Evolutionary conservation across 31 red algal genomes (phyloP).

Genomic region (Bonnemaisonia californica): DNA sequence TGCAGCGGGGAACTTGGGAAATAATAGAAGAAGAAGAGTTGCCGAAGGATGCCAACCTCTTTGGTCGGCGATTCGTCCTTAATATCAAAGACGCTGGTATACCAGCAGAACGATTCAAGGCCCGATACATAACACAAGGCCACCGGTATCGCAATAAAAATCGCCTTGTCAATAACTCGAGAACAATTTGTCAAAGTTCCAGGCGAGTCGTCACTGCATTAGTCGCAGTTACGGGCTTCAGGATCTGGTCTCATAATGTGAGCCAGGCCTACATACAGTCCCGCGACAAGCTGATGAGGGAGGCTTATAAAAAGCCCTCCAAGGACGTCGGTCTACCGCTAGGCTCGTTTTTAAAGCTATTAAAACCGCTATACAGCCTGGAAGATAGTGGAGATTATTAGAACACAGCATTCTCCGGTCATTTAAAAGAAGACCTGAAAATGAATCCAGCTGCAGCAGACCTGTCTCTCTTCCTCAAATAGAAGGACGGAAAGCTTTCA

Average conservation of each 20-base stretch:
- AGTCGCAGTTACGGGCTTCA: not conserved
- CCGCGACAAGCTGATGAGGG: too few relatives aligned
- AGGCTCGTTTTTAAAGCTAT: too few relatives aligned
- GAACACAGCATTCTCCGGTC: too few relatives aligned
- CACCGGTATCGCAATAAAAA: slow-evolving; percentile 14
- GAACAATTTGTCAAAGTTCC: slow-evolving; percentile 5
- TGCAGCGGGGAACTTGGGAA: slow-evolving; percentile 14
- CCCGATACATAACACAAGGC: slow-evolving; percentile 35
- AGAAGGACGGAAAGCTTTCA: too few relatives aligned
- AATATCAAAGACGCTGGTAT: slow-evolving; percentile 19
- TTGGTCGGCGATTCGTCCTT: slow-evolving; percentile 33
- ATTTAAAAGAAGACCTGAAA: too few relatives aligned
- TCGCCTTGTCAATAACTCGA: slow-evolving; percentile 12
- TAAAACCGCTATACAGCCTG: too few relatives aligned
- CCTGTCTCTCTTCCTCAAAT: too few relatives aligned
- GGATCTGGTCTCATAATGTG: not conserved
- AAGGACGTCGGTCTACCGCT: too few relatives aligned
- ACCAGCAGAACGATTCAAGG: not conserved
- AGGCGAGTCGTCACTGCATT: not conserved
- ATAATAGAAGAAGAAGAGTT: slow-evolving; percentile 12
- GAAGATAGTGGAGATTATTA: too few relatives aligned
- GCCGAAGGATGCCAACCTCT: slow-evolving; percentile 19
- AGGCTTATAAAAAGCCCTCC: too few relatives aligned
- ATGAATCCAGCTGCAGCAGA: too few relatives aligned
- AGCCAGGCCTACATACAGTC: slow-evolving; percentile 23